Base-by-base conservation (phyloP, 2,329 filamentous ascomycete species). In the Microsporum ferrugineum region DNA sequence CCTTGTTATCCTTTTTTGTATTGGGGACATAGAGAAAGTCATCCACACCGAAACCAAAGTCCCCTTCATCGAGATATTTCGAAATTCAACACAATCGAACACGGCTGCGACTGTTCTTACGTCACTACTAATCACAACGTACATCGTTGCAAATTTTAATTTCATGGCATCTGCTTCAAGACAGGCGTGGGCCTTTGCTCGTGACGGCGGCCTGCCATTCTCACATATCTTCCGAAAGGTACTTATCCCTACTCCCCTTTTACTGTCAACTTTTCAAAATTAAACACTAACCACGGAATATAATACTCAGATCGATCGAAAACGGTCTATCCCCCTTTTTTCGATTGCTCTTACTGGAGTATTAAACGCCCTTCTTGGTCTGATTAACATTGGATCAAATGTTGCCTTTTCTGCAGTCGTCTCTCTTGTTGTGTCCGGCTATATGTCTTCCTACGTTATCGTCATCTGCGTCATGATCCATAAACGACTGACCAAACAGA, bases 191-290 rank as follows among this genome's bases (percentile, higher is more conserved):
- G 69, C 73, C 7, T 75, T 75, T 66, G 79, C 82, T 0, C 76
- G 82, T 14, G 80, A 84, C 66, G 70, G 76, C 27, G 82, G 82
- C 0, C 78, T 79, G 0, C 82, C 82, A 0, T 82, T 79, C 66
- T 71, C 73, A 31, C 34, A 57, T 14, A 6, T 57, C 5, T 41
- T 57, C n/a, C 17, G 55, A 41, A 57, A 33, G 39, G 55, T 57
- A 17, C 27, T 14, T 41, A 55, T 47, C 17, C 14, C 43, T 47
- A 5, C n/a, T 14, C 10, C 39, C 39, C 39, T 14, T 43, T 2
- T 14, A 12, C n/a, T 43, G 7, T 33, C 31, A 27, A 51, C 31
- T 33, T 8, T 23, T 27, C 43, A 29, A 10, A 17, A 29, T 23
- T 0, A 1, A 5, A 17, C 31, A 2, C 45, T 51, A 51, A 51